A percentile compares a stretch with the other conserved stretches of the same genome.
phyloP scores from a whole-genome alignment of 2,329 filamentous ascomycete genomes.

The Diaporthe sp. region DNA sequence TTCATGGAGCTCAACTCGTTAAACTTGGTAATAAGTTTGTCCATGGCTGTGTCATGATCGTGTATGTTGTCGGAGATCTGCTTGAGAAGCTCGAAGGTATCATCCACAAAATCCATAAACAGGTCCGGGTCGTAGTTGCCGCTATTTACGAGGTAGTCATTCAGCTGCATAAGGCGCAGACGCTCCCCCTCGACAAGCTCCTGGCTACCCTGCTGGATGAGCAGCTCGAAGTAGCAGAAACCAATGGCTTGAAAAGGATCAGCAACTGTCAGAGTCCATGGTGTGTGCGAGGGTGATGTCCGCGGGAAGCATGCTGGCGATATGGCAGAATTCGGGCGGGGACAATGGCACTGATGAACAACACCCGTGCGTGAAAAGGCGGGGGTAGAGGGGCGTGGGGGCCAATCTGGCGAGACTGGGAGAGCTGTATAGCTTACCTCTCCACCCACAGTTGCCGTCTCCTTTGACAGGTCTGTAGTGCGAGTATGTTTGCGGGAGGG shows the following conservation, averaged over 20 bases:
- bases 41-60: slow-evolving; percentile 68
- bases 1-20: slow-evolving; percentile 78
- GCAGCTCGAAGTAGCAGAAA: slow-evolving; percentile 91
- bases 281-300: neutral
- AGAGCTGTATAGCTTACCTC: slow-evolving; percentile 75
- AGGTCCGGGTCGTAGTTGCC: slow-evolving; percentile 79
- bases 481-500: slow-evolving; percentile 85
- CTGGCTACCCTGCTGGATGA: slow-evolving; percentile 76
- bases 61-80: slow-evolving; percentile 71
- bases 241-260: slow-evolving; percentile 77
- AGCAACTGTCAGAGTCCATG: slow-evolving; percentile 7
- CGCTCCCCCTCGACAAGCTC: slow-evolving; percentile 77
- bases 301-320: neutral
- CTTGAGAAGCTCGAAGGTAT: slow-evolving; percentile 76
- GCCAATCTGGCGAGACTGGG: neutral
- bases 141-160: slow-evolving; percentile 75
- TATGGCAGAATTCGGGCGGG: neutral
- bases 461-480: slow-evolving; percentile 90
- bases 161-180: slow-evolving; percentile 78
- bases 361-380: neutral
- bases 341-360: neutral
- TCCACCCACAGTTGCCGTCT: slow-evolving; percentile 97
- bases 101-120: slow-evolving; percentile 87
- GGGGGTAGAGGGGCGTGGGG: neutral
- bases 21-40: slow-evolving; percentile 74